Percentiles rank a stretch among this genome's conserved stretches.
These are phyloP conservation scores for Syzygium aqueum DNA, from an alignment of 345 rosid genomes.

Conservation along the genomic window DNA sequence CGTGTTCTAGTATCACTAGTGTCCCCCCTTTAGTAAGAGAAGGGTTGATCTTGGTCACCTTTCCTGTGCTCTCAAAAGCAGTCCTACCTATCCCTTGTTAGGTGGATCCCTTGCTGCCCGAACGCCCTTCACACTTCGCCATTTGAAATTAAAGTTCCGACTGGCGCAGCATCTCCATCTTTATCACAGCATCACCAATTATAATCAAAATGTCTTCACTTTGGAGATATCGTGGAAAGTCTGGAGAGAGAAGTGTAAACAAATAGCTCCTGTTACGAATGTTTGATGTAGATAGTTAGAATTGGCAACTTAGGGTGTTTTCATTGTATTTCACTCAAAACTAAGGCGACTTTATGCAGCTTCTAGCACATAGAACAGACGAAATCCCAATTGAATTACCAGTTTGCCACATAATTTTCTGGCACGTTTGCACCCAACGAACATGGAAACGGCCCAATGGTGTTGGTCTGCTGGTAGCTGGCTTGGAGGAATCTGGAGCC, in stretches of 20 bases:
- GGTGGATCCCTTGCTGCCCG: neutral
- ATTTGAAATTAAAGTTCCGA: neutral
- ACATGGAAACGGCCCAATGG: slow-evolving; percentile 97
- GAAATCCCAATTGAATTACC: neutral
- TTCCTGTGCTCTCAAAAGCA: neutral
- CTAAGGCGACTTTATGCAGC: neutral
- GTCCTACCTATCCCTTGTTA: neutral
- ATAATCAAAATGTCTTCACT: neutral
- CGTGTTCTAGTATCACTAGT: neutral
- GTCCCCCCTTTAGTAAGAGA: neutral
- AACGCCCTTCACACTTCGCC: neutral
- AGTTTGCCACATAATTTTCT: neutral
- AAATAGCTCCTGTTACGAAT: neutral
- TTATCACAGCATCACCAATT: neutral
- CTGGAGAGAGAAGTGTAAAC: neutral
- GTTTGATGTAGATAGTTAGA: neutral
- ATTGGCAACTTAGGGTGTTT: neutral
- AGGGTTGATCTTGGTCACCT: neutral
- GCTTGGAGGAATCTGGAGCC: slow-evolving; percentile 85
- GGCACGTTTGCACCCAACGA: slow-evolving; percentile 89
- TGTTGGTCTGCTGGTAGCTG: slow-evolving; percentile 82
- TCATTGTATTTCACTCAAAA: neutral
- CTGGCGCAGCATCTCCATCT: neutral
- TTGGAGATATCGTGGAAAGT: neutral
- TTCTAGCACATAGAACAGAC: neutral